These are phyloP conservation scores for Leccinum truebloodii DNA, from an alignment of 768 basidiomycete genomes.

Conservation along the genomic window DNA sequence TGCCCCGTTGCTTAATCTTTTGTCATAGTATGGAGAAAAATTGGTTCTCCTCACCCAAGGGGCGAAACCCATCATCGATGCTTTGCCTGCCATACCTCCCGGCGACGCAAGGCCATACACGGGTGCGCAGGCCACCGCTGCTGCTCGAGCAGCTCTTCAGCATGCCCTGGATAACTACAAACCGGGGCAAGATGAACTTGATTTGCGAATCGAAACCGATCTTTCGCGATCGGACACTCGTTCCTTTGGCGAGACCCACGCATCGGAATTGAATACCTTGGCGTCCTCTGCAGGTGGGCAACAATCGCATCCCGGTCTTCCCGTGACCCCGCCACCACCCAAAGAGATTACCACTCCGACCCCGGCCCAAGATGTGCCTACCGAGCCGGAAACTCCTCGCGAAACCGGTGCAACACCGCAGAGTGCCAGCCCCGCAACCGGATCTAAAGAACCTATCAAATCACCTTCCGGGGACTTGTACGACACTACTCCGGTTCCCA, in stretches of 20 bases:
- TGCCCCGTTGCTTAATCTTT: conserved; percentile 3
- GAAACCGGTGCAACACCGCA: conserved; percentile 50
- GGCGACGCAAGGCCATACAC: conserved; percentile 54
- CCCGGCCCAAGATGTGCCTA: conserved; percentile 32
- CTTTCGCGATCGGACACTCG: conserved; percentile 71
- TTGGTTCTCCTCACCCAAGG: conserved; percentile 73
- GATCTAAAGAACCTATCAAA: conserved; percentile 25
- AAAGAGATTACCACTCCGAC: conserved; percentile 28
- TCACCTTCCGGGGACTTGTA: conserved; percentile 34
- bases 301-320: conserved; percentile 36
- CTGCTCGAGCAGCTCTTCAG: conserved; percentile 73
- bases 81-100: conserved; percentile 70
- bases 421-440: not conserved
- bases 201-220: conserved; percentile 47
- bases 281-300: conserved; percentile 31
- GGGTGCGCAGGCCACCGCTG: conserved; percentile 63
- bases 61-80: conserved; percentile 58
- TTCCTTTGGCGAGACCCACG: conserved; percentile 86
- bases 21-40: conserved; percentile 75
- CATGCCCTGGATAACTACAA: conserved; percentile 77
- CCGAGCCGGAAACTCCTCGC: conserved; percentile 25
- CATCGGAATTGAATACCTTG: conserved; percentile 66
- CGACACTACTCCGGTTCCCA: conserved; percentile 24
- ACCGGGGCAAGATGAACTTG: conserved; percentile 61
- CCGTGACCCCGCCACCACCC: conserved; percentile 44